Evolutionary conservation across 306 rosid species (phyloP).

Genomic region (Hippophae tibetana): DNA sequence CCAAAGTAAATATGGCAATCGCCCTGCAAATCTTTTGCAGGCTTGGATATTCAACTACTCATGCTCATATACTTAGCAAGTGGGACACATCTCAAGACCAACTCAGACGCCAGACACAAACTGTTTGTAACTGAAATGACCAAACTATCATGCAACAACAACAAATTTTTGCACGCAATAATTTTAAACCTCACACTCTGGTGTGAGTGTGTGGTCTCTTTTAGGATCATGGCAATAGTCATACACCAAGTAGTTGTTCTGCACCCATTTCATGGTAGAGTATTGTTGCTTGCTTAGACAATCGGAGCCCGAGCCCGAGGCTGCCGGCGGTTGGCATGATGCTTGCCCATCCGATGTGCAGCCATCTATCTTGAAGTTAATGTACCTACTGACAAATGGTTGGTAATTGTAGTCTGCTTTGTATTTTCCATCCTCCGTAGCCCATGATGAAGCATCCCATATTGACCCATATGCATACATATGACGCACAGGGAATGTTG

Average conservation of each 20-base stretch:
- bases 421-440: conserved; percentile 84
- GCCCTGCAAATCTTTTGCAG: conserved; percentile 12
- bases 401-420: conserved; percentile 70
- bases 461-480: conserved; percentile 82
- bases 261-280: conserved; percentile 65
- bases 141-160: background rate
- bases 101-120: background rate
- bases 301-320: conserved; percentile 3
- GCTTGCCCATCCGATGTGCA: conserved; percentile 25
- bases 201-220: conserved; percentile 64
- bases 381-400: conserved; percentile 68
- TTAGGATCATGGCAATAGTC: conserved; percentile 63
- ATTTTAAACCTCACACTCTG: conserved; percentile 45
- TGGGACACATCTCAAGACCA: conserved; percentile 45
- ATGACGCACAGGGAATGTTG: conserved; percentile 65
- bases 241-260: conserved; percentile 56
- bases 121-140: background rate
- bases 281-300: conserved; percentile 43
- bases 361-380: conserved; percentile 49
- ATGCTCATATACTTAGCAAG: conserved; percentile 23
- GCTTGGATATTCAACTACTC: conserved; percentile 47
- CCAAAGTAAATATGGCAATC: conserved; percentile 16
- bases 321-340: conserved; percentile 40
- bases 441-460: conserved; percentile 97
- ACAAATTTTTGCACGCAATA: background rate